Evolutionary conservation across 345 rosid species (phyloP).

Genomic region (Bruguiera sexangula): DNA sequence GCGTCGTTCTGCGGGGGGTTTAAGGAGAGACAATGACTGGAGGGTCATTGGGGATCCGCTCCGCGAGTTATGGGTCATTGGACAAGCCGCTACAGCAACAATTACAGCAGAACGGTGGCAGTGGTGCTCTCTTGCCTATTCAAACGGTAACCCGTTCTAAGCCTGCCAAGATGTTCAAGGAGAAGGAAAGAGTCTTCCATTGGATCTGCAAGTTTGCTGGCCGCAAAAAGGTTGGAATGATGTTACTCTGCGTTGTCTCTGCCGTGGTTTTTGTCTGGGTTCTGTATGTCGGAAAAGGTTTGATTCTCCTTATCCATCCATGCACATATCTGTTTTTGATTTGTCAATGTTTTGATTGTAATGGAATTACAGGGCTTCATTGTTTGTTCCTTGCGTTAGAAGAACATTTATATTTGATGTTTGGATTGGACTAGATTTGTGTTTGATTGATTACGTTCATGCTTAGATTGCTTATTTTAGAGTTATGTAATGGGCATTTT

Average conservation of each 20-base stretch:
- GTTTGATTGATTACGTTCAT: not conserved
- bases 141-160: constrained; percentile 48
- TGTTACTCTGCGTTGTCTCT: constrained; percentile 74
- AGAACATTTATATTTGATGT: too few relatives aligned
- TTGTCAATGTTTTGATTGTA: not conserved
- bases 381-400: not conserved
- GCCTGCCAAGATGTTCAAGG: constrained; percentile 79
- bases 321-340: not conserved
- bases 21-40: constrained; percentile 25
- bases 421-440: not conserved
- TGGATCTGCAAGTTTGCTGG: constrained; percentile 95
- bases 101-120: not conserved
- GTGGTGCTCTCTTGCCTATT: constrained; percentile 12
- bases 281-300: constrained; percentile 87
- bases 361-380: not conserved
- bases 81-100: constrained; percentile 17
- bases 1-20: constrained; percentile 12
- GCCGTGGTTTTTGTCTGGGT: constrained; percentile 83
- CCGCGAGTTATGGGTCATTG: constrained; percentile 29
- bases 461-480: constrained; percentile 1
- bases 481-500: not conserved
- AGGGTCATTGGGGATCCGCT: constrained; percentile 27
- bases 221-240: constrained; percentile 93
- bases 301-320: constrained; percentile 10
- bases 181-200: constrained; percentile 64